These are phyloP conservation scores for Groenewaldozyma tartarivorans DNA, from an alignment of 805 yeast species.

Conservation along the genomic window DNA sequence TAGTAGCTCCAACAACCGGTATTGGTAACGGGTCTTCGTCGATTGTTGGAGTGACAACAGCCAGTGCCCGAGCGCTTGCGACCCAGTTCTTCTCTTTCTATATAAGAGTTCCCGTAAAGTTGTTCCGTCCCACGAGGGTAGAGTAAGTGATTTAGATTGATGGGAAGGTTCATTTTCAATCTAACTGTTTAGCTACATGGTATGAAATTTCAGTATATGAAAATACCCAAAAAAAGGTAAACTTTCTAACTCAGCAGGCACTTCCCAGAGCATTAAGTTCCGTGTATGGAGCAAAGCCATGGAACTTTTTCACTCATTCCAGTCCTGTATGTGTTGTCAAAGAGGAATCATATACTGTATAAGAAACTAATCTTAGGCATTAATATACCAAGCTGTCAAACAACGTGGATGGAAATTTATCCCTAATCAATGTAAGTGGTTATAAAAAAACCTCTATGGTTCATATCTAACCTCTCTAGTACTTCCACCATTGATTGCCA, in stretches of 20 bases:
- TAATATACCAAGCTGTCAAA: slow-evolving; percentile 59
- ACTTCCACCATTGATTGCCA: slow-evolving; percentile 80
- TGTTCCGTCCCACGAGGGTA: slow-evolving; percentile 83
- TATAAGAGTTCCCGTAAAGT: slow-evolving; percentile 70
- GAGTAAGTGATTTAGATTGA: slow-evolving; percentile 70
- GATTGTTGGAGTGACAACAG: slow-evolving; percentile 70
- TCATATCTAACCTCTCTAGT: slow-evolving; percentile 26
- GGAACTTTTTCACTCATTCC: slow-evolving; percentile 57
- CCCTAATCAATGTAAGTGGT: slow-evolving; percentile 48
- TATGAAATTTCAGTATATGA: background rate
- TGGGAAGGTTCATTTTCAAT: background rate
- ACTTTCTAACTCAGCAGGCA: slow-evolving; percentile 7
- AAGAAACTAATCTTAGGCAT: too few species aligned
- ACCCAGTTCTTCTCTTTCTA: slow-evolving; percentile 71
- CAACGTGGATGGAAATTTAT: slow-evolving; percentile 80
- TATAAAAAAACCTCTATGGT: too few species aligned
- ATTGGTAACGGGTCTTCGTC: slow-evolving; percentile 4
- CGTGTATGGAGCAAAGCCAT: slow-evolving; percentile 23
- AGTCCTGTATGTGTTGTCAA: slow-evolving; percentile 34
- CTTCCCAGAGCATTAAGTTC: slow-evolving; percentile 30
- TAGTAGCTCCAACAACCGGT: background rate
- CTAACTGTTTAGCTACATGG: background rate
- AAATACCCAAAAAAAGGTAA: too few species aligned
- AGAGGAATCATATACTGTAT: too few species aligned
- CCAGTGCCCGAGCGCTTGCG: slow-evolving; percentile 77